Conservation (phyloP, 1,284 basidiomycete species). For the Meira nashicola region DNA sequence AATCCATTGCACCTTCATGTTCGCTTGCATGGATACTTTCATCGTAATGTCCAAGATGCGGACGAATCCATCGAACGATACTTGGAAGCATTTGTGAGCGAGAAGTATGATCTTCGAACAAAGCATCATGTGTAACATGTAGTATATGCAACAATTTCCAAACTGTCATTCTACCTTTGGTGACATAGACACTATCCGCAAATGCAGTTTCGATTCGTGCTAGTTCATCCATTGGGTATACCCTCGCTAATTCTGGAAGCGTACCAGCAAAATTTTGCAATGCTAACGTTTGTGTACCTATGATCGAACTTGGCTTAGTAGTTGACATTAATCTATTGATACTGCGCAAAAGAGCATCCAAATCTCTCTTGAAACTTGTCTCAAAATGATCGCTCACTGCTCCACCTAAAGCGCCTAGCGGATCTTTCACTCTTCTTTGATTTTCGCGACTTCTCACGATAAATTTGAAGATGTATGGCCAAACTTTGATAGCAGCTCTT, state of each 20-base stretch:
- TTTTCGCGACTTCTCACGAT: constrained; percentile 80
- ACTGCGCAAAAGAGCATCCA: constrained; percentile 63
- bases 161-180: constrained; percentile 78
- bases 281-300: constrained; percentile 75
- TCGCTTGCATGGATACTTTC: constrained; percentile 23
- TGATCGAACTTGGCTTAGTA: constrained; percentile 72
- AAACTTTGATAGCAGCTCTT: constrained; percentile 86
- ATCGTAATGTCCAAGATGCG: constrained; percentile 86
- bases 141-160: constrained; percentile 92
- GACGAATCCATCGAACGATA: constrained; percentile 87
- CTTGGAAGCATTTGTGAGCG: constrained; percentile 78
- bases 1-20: constrained; percentile 43
- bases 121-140: constrained; percentile 78
- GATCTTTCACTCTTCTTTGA: constrained; percentile 69
- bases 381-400: constrained; percentile 82
- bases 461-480: constrained; percentile 93
- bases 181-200: constrained; percentile 72
- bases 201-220: constrained; percentile 67
- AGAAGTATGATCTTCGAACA: constrained; percentile 77
- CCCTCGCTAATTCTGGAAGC: constrained; percentile 67
- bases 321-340: constrained; percentile 85
- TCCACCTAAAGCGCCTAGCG: constrained; percentile 60
- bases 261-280: constrained; percentile 91
- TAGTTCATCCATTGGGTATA: constrained; percentile 41
- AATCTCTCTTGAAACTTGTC: constrained; percentile 68